These are phyloP conservation scores for Phaffia tasmanica DNA, from an alignment of 768 basidiomycete species.

Conservation along the genomic window DNA sequence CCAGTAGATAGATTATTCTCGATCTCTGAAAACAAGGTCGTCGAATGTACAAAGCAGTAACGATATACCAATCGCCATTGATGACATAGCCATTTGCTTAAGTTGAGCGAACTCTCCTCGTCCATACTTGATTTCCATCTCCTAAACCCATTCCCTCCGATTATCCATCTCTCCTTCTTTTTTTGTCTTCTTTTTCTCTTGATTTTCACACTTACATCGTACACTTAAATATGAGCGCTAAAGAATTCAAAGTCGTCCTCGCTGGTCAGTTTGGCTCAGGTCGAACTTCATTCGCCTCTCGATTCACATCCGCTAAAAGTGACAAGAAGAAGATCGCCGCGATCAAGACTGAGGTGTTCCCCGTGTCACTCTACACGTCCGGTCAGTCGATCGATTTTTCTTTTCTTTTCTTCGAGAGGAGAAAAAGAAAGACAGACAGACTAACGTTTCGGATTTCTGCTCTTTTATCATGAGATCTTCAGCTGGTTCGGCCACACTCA, in stretches of 20 bases:
- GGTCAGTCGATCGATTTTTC: neutral
- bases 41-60: too few relatives aligned
- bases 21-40: too few relatives aligned
- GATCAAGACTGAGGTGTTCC: constrained; percentile 29
- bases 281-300: constrained; percentile 25
- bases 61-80: too few relatives aligned
- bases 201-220: neutral
- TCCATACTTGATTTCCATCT: too few relatives aligned
- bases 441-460: neutral
- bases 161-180: too few relatives aligned
- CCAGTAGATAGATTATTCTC: too few relatives aligned
- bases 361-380: constrained; percentile 4
- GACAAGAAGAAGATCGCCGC: constrained; percentile 28
- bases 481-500: constrained; percentile 27
- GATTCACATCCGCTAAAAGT: constrained; percentile 24
- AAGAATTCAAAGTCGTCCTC: constrained; percentile 30
- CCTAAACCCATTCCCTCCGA: too few relatives aligned
- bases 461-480: constrained; percentile 11
- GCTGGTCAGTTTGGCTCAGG: constrained; percentile 29
- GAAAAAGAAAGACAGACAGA: too few relatives aligned
- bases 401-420: neutral
- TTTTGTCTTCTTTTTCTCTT: too few relatives aligned
- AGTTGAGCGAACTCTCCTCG: too few relatives aligned
- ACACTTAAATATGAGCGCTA: constrained; percentile 22
- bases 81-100: too few relatives aligned